Percentiles rank a stretch among this genome's conserved stretches.
Conservation (phyloP, 305 asterid genomes). For the Solanum chacoense region DNA sequence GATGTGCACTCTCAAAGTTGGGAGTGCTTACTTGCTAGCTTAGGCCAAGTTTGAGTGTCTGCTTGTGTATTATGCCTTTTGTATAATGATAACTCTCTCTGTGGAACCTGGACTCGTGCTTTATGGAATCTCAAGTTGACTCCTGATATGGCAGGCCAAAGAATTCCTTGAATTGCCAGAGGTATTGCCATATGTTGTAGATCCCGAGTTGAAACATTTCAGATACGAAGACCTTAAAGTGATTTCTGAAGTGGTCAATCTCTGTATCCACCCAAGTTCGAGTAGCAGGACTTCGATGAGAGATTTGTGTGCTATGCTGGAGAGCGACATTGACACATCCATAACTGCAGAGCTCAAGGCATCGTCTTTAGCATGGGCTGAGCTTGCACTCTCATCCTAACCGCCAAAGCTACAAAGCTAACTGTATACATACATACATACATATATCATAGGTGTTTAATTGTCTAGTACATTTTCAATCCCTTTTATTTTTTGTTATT, state of each 20-base stretch:
- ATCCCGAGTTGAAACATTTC: constrained; percentile 79
- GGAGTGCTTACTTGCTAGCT: too few species aligned
- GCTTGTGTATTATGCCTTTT: too few species aligned
- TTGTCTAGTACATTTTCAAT: not conserved
- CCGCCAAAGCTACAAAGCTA: constrained; percentile 14
- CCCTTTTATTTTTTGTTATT: not conserved
- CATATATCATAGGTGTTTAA: constrained; percentile 7
- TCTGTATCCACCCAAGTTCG: constrained; percentile 42
- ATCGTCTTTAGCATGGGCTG: constrained; percentile 93
- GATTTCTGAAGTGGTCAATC: constrained; percentile 55
- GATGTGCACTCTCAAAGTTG: too few species aligned
- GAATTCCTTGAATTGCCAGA: constrained; percentile 61
- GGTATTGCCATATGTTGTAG: constrained; percentile 45
- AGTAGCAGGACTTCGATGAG: constrained; percentile 46
- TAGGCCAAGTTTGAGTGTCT: too few species aligned
- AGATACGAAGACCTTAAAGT: constrained; percentile 64
- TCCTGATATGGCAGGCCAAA: constrained; percentile 46
- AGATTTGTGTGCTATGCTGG: constrained; percentile 56
- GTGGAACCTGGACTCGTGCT: not conserved
- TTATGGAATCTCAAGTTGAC: not conserved
- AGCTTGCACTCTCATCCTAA: constrained; percentile 64
- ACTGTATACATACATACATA: constrained; percentile 30
- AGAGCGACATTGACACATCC: constrained; percentile 67
- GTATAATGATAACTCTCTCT: not conserved
- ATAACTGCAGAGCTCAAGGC: constrained; percentile 60